phyloP scores from a whole-genome alignment of 2,329 filamentous ascomycete species.

The Metarhizium brunneum region DNA sequence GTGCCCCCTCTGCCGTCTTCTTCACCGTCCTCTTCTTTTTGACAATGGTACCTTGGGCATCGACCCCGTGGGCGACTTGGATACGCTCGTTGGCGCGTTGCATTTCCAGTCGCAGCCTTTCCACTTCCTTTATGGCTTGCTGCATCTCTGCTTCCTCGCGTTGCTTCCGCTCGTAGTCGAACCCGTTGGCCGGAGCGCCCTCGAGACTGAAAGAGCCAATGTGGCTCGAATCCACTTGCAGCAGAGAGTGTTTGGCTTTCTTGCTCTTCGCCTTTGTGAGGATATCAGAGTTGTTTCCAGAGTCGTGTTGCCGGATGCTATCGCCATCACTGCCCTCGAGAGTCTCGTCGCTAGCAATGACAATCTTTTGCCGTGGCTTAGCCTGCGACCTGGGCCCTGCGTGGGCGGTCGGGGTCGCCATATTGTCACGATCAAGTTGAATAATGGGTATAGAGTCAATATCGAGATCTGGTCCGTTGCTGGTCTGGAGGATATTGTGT shows the following conservation, averaged over 20 bases:
- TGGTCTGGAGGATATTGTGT: constrained; percentile 63
- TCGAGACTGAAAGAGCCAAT: constrained; percentile 66
- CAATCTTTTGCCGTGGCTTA: constrained; percentile 48
- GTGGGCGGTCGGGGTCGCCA: constrained; percentile 20
- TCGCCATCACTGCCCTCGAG: constrained; percentile 45
- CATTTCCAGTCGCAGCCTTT: constrained; percentile 81
- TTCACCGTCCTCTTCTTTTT: constrained; percentile 51
- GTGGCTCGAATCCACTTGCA: constrained; percentile 81
- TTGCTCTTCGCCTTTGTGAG: constrained; percentile 36
- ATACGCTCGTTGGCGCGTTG: constrained; percentile 70
- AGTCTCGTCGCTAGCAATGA: constrained; percentile 67
- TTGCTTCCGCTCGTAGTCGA: constrained; percentile 57
- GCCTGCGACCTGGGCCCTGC: constrained; percentile 25
- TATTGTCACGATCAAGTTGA: constrained; percentile 68
- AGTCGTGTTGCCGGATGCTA: constrained; percentile 39
- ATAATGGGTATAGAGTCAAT: constrained; percentile 95
- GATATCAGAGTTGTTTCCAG: constrained; percentile 41
- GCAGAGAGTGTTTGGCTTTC: constrained; percentile 52
- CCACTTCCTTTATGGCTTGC: constrained; percentile 79
- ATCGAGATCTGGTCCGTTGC: constrained; percentile 72
- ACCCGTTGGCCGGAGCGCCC: constrained; percentile 22
- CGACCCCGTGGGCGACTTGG: constrained; percentile 59
- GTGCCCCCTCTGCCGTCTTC: constrained; percentile 13
- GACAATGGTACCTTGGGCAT: constrained; percentile 55
- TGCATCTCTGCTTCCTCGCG: constrained; percentile 84